A percentile compares a stretch with the other conserved stretches of the same genome.
Conservation (phyloP, 2,329 filamentous ascomycete genomes). For the Aureobasidium sp. region DNA sequence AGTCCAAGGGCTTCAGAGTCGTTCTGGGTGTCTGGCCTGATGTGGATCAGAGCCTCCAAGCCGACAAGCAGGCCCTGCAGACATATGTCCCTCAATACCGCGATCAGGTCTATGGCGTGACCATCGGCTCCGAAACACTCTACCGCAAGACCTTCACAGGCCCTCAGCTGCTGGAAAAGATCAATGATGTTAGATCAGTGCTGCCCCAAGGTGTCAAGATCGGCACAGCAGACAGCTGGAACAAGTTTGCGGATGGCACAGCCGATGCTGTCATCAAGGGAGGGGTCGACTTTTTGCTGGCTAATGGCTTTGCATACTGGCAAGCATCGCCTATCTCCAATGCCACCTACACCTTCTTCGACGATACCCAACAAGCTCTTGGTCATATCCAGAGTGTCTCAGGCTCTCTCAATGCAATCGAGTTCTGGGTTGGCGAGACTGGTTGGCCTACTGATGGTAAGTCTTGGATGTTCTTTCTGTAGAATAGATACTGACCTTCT, state of each 20-base stretch:
- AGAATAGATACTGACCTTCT: neutral
- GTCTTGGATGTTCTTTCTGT: neutral
- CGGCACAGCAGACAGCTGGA: slow-evolving; percentile 66
- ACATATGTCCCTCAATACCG: slow-evolving; percentile 42
- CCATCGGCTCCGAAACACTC: slow-evolving; percentile 61
- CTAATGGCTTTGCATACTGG: slow-evolving; percentile 68
- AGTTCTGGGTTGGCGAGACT: slow-evolving; percentile 63
- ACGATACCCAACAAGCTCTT: slow-evolving; percentile 58
- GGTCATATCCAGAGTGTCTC: slow-evolving; percentile 53
- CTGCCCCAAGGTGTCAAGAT: slow-evolving; percentile 48
- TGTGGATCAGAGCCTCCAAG: slow-evolving; percentile 51
- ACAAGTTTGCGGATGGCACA: slow-evolving; percentile 61
- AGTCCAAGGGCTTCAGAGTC: slow-evolving; percentile 56
- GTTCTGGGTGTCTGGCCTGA: slow-evolving; percentile 65
- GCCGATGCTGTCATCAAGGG: slow-evolving; percentile 54
- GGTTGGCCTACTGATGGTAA: slow-evolving; percentile 51
- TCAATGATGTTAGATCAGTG: slow-evolving; percentile 51
- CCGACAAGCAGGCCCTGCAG: slow-evolving; percentile 52
- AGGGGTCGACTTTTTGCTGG: slow-evolving; percentile 55
- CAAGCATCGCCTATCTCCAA: slow-evolving; percentile 53
- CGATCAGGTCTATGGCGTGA: slow-evolving; percentile 58
- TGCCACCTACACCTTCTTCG: slow-evolving; percentile 55
- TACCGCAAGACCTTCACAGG: slow-evolving; percentile 62
- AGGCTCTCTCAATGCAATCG: slow-evolving; percentile 46
- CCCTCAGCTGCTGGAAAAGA: slow-evolving; percentile 50